These are phyloP conservation scores for Magnaporthiopsis incrustans DNA, from an alignment of 2,329 filamentous ascomycete genomes.

Conservation along the genomic window DNA sequence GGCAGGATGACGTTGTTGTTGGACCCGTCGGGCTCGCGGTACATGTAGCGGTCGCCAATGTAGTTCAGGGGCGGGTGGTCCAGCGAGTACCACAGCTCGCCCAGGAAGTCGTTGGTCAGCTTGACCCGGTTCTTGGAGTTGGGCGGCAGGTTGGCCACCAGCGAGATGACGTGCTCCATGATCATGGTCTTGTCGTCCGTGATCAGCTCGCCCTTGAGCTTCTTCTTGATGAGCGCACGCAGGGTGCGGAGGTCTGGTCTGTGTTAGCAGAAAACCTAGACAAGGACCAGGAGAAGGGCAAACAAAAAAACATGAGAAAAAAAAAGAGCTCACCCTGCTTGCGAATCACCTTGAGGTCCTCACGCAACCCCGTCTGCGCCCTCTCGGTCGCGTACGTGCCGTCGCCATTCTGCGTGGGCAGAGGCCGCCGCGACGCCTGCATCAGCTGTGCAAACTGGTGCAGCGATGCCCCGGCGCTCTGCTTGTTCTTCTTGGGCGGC, in stretches of 20 bases:
- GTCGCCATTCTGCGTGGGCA: slow-evolving; percentile 55
- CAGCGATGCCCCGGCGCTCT: slow-evolving; percentile 26
- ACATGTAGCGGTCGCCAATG: slow-evolving; percentile 53
- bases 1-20: slow-evolving; percentile 63
- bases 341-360: slow-evolving; percentile 50
- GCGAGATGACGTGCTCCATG: slow-evolving; percentile 65
- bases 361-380: slow-evolving; percentile 41
- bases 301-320: no score
- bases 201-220: slow-evolving; percentile 54
- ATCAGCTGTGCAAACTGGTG: slow-evolving; percentile 26
- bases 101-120: slow-evolving; percentile 60
- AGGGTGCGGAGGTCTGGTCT: slow-evolving; percentile 54
- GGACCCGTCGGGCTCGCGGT: slow-evolving; percentile 62
- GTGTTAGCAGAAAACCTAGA: slow-evolving; percentile 1
- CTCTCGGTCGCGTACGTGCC: slow-evolving; percentile 46
- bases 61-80: slow-evolving; percentile 66
- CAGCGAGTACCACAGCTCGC: slow-evolving; percentile 61
- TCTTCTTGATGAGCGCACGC: slow-evolving; percentile 49
- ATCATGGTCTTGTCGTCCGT: slow-evolving; percentile 70
- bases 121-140: slow-evolving; percentile 52
- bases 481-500: slow-evolving; percentile 19
- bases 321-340: slow-evolving; percentile 30
- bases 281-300: no score
- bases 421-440: slow-evolving; percentile 47
- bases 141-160: slow-evolving; percentile 57